A percentile compares a stretch with the other conserved stretches of the same genome.
Evolutionary conservation across 352 stramenopile species (phyloP).

Genomic region (Thraustochytrium sp.): DNA sequence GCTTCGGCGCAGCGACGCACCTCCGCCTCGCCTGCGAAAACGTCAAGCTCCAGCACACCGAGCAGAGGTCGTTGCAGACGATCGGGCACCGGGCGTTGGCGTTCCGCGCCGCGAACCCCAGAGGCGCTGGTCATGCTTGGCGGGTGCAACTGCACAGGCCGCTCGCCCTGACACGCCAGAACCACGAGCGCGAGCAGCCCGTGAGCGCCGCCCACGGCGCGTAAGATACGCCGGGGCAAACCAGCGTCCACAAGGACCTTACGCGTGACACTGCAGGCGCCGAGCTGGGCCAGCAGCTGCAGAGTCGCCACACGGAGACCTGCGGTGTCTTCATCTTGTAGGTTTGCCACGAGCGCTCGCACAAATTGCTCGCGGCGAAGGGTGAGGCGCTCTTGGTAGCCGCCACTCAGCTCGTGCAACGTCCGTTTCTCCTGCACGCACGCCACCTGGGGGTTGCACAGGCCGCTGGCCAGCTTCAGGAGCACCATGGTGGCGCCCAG

Average conservation of each 20-base stretch:
- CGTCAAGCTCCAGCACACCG: neutral
- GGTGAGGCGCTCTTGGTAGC: neutral
- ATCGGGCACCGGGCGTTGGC: no score
- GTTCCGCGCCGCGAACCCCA: no score
- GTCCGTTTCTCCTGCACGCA: neutral
- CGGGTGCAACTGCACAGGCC: neutral
- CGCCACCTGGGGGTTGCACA: neutral
- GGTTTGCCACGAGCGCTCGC: neutral
- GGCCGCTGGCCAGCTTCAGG: neutral
- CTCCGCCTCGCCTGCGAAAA: neutral
- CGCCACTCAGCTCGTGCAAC: neutral
- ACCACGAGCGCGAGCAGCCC: neutral
- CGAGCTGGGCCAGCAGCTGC: neutral
- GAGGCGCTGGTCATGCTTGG: no score
- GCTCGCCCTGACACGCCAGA: neutral
- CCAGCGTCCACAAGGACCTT: neutral
- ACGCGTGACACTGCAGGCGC: neutral
- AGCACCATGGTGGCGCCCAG: neutral
- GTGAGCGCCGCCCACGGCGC: neutral
- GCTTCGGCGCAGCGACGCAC: neutral
- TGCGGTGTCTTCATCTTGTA: neutral
- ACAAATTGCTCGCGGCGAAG: slow-evolving; percentile 8
- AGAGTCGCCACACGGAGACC: neutral
- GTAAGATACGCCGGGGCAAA: neutral
- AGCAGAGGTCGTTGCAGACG: neutral